A percentile compares a stretch with the other conserved stretches of the same genome.
These are phyloP conservation scores for Plectranthus barbatus DNA, from an alignment of 257 asterid genomes.

Conservation along the genomic window DNA sequence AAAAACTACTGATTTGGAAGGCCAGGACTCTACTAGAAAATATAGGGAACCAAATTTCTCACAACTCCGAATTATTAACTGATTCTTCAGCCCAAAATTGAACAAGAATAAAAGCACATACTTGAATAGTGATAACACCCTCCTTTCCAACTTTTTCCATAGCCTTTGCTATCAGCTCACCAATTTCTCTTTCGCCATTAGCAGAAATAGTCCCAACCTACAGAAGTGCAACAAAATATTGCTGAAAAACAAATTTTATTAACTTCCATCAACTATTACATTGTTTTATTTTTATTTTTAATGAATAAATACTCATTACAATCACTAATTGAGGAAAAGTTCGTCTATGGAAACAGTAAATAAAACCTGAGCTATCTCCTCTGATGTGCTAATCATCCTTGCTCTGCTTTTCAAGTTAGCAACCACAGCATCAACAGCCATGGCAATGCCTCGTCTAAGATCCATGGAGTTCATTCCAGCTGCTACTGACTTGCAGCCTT, in stretches of 20 bases:
- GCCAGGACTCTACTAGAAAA: background rate
- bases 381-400: conserved; percentile 94
- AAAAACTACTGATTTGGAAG: background rate
- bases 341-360: background rate
- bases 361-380: conserved; percentile 90
- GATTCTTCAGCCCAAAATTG: background rate
- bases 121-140: conserved; percentile 60
- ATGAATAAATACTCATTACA: background rate
- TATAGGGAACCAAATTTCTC: background rate
- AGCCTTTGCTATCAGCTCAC: conserved; percentile 60
- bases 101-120: conserved; percentile 20
- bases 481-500: conserved; percentile 62
- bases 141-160: conserved; percentile 68
- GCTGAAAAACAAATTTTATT: background rate
- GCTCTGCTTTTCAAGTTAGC: conserved; percentile 89
- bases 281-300: background rate
- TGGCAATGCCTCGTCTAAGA: conserved; percentile 50
- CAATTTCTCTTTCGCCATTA: conserved; percentile 55
- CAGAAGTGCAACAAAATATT: background rate
- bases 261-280: background rate
- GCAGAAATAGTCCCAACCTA: conserved; percentile 74
- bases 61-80: background rate
- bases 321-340: background rate
- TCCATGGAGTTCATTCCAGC: conserved; percentile 74
- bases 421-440: conserved; percentile 81